Base-by-base conservation (phyloP, 75 land plant genomes). In the Gnetum montanum region DNA sequence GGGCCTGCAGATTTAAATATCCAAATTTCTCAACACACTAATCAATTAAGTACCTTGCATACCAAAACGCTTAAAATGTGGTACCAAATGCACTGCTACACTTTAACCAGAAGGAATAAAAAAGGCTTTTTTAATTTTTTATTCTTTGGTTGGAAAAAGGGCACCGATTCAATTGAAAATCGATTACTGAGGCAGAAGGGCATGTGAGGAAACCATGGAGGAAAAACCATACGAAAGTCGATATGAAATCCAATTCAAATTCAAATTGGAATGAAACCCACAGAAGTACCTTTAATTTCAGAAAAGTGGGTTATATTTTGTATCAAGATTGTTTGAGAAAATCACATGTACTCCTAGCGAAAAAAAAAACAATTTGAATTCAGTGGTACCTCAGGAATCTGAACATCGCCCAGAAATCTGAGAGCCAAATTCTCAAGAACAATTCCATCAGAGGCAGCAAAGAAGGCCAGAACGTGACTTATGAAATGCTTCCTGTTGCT, bases 361-460 rank as follows among this genome's bases (percentile, higher is more conserved):
- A 10, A 15, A 10, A n/a, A n/a, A n/a, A n/a, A n/a, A n/a, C n/a
- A n/a, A n/a, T n/a, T n/a, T n/a, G n/a, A n/a, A n/a, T n/a, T n/a
- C n/a, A n/a, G 0, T 15, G 43, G 47, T 47, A 80, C 86, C 86
- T 86, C 91, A 19, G 91, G 73, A 6, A 86, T 54, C 47, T 86
- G 88, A 46, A 86, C 68, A 31, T 86, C 91, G 28, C 74, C 76
- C 59, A 86, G 43, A 61, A 86, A 86, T 22, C 91, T 69, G 16
- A 62, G 70, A 46, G 88, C 91, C 57, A 86, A 59, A 52, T 86
- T 86, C 49, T 86, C 88, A 51, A 86, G 63, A 26, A 86, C 91
- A 59, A 86, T 86, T 29, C 91, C 91, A 66, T 86, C 91, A 30
- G 88, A 83, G 8, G 91, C 80, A 2, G 91, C 88, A 43, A 87